Percentiles rank a stretch among this genome's conserved stretches.
Evolutionary conservation across 768 basidiomycete genomes (phyloP).

Genomic region (Tulasnella sp.): DNA sequence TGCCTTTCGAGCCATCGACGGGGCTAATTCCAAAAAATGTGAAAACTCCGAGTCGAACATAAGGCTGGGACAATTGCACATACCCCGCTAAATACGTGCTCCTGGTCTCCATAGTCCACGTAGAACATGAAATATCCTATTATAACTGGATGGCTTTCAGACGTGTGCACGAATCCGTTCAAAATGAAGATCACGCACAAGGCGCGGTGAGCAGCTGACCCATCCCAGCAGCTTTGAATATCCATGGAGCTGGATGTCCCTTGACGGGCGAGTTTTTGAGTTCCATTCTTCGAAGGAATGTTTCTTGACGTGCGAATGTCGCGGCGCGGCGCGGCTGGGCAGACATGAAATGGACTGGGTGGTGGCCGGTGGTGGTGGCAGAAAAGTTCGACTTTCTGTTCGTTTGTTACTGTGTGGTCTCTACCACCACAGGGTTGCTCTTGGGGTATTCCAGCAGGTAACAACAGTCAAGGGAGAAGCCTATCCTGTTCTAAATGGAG

Average conservation of each 20-base stretch:
- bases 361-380: background rate
- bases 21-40: background rate
- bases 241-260: slow-evolving; percentile 10
- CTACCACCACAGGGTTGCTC: background rate
- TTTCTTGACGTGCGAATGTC: background rate
- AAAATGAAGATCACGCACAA: background rate
- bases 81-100: slow-evolving; percentile 19
- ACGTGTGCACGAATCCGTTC: background rate
- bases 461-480: no score
- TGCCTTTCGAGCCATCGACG: slow-evolving; percentile 15
- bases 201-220: slow-evolving; percentile 11
- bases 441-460: no score
- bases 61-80: background rate
- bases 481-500: no score
- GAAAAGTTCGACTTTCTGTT: background rate
- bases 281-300: slow-evolving; percentile 4
- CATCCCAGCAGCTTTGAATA: slow-evolving; percentile 3
- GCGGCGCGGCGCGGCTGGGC: background rate
- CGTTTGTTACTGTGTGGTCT: background rate
- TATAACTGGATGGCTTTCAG: background rate
- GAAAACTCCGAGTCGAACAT: background rate
- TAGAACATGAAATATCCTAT: slow-evolving; percentile 18
- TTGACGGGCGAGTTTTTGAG: background rate
- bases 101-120: slow-evolving; percentile 15
- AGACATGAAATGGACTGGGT: background rate